A percentile compares a stretch with the other conserved stretches of the same genome.
These are phyloP conservation scores for Penicillium sp. DNA, from an alignment of 2,329 filamentous ascomycete species.

Conservation along the genomic window DNA sequence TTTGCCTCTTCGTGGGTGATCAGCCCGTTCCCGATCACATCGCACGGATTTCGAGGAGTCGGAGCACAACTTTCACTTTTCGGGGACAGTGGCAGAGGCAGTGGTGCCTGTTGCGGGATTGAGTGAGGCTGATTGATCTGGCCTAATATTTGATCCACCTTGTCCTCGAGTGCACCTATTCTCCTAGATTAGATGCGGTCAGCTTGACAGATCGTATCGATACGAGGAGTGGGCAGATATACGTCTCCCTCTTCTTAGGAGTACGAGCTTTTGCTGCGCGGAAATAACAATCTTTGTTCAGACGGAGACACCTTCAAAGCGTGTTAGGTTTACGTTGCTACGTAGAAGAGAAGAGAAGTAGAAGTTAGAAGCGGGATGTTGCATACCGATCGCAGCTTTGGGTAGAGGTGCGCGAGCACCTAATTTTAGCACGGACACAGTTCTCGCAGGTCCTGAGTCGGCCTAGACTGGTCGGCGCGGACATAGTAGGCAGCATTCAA, in stretches of 20 bases:
- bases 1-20: conserved; percentile 9
- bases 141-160: conserved; percentile 12
- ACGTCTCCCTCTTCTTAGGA: conserved; percentile 10
- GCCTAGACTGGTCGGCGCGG: background rate
- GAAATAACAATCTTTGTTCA: conserved; percentile 16
- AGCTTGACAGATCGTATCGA: no score
- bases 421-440: conserved; percentile 15
- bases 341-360: no score
- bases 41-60: conserved; percentile 6
- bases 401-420: conserved; percentile 7
- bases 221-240: no score
- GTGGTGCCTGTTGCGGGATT: background rate
- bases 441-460: conserved; percentile 14
- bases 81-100: conserved; percentile 1
- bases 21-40: conserved; percentile 12
- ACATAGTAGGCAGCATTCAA: conserved; percentile 2
- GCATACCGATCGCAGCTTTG: conserved; percentile 12
- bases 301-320: conserved; percentile 11
- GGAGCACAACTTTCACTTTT: conserved; percentile 1
- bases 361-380: background rate
- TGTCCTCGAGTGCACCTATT: conserved; percentile 10
- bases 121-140: conserved; percentile 3
- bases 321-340: no score
- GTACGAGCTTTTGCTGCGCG: conserved; percentile 8
- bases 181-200: no score